These are phyloP conservation scores for Suhomyces emberorum DNA, from an alignment of 805 yeast species.

Conservation along the genomic window DNA sequence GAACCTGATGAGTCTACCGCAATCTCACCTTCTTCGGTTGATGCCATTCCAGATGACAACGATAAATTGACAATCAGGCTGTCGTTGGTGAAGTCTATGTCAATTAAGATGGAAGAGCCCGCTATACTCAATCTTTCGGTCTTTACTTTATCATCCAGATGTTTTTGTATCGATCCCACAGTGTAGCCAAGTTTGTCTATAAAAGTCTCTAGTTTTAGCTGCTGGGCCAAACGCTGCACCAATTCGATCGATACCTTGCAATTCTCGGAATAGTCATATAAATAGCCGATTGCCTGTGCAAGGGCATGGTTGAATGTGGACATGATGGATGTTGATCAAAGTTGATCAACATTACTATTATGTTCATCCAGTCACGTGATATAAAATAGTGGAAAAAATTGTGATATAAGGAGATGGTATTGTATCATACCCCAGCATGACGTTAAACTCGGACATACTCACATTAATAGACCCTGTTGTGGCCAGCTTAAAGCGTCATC, in stretches of 20 bases:
- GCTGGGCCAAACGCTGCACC: conserved; percentile 39
- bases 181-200: conserved; percentile 35
- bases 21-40: not conserved
- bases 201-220: conserved; percentile 39
- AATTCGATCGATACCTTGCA: conserved; percentile 35
- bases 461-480: conserved; percentile 38
- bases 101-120: conserved; percentile 38
- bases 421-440: not conserved
- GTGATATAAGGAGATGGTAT: too few species aligned
- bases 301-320: conserved; percentile 17
- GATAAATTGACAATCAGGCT: conserved; percentile 25
- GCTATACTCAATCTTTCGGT: conserved; percentile 39
- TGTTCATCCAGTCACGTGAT: not conserved
- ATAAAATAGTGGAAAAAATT: not conserved
- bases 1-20: not conserved
- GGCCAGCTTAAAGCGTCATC: conserved; percentile 72
- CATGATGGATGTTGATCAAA: conserved; percentile 2
- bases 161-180: conserved; percentile 1
- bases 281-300: conserved; percentile 18
- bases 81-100: conserved; percentile 34
- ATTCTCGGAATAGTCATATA: conserved; percentile 31
- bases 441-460: conserved; percentile 26
- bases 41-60: conserved; percentile 29
- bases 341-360: too few species aligned
- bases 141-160: conserved; percentile 7